phyloP scores from a whole-genome alignment of 2,329 filamentous ascomycete genomes.

The Cercospora canescens region DNA sequence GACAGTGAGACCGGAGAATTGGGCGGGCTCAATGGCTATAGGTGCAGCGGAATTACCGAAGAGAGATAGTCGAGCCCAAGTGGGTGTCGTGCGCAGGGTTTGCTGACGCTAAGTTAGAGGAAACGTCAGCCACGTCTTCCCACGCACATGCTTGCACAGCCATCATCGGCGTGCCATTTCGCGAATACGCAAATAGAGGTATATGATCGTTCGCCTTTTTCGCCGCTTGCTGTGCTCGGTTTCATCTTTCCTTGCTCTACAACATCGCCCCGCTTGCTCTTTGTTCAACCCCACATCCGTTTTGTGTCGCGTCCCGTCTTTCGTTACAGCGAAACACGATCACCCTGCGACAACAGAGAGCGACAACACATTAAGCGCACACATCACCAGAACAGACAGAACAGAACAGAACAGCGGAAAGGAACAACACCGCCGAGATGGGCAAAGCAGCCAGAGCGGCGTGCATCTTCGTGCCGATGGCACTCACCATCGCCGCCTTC shows the following conservation, averaged over 20 bases:
- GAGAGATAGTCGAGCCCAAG: constrained; percentile 3
- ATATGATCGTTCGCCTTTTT: neutral
- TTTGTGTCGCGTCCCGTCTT: neutral
- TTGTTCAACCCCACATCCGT: neutral
- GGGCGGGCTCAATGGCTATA: neutral
- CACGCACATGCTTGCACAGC: neutral
- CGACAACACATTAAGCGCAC: neutral
- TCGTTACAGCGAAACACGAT: neutral
- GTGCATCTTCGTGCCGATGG: constrained; percentile 86
- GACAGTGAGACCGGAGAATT: neutral
- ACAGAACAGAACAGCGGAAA: neutral
- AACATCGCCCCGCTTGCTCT: neutral
- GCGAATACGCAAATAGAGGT: neutral
- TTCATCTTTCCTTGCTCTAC: neutral
- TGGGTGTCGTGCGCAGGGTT: neutral
- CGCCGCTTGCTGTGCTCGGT: neutral
- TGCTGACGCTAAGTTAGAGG: neutral
- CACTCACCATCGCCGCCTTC: constrained; percentile 74
- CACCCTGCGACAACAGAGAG: neutral
- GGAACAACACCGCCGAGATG: constrained; percentile 48
- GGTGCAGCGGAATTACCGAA: neutral
- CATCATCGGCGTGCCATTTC: neutral
- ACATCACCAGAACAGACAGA: neutral
- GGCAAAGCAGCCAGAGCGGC: constrained; percentile 74
- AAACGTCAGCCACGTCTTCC: neutral